Evolutionary conservation across 2,329 filamentous ascomycete species (phyloP).

Genomic region (Moelleriella libera): DNA sequence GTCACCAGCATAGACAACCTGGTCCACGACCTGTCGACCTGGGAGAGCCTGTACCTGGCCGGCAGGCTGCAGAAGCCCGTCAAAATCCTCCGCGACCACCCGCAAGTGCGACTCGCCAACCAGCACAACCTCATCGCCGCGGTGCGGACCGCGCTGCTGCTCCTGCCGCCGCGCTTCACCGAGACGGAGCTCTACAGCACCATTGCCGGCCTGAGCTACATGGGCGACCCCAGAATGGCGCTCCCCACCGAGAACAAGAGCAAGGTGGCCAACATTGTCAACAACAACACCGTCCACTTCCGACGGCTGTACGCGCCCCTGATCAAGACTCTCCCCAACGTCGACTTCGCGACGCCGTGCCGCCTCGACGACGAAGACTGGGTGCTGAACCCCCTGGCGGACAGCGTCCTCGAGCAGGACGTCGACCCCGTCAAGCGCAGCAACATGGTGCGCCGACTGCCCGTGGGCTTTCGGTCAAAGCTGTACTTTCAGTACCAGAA

Average conservation of each 20-base stretch:
- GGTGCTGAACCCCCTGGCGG: conserved; percentile 31
- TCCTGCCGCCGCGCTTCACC: conserved; percentile 72
- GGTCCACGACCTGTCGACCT: conserved; percentile 71
- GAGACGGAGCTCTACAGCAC: conserved; percentile 81
- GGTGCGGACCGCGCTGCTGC: conserved; percentile 72
- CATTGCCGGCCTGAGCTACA: conserved; percentile 84
- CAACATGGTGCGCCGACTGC: conserved; percentile 91
- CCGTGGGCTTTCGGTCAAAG: conserved; percentile 72
- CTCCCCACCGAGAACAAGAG: conserved; percentile 79
- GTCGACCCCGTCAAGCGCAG: conserved; percentile 84
- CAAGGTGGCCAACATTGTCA: conserved; percentile 91
- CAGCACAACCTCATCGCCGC: conserved; percentile 92
- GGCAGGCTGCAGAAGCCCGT: conserved; percentile 93
- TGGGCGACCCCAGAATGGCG: conserved; percentile 92
- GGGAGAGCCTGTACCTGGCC: conserved; percentile 93
- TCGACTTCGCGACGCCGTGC: conserved; percentile 52
- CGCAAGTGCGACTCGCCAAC: conserved; percentile 82
- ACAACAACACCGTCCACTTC: conserved; percentile 83
- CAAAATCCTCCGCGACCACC: conserved; percentile 91
- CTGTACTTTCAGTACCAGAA: conserved; percentile 92
- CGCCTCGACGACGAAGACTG: conserved; percentile 23
- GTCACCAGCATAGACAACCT: conserved; percentile 90
- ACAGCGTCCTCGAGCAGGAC: conserved; percentile 66
- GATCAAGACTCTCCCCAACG: conserved; percentile 80
- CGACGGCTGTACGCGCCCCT: conserved; percentile 80